Conservation (phyloP, 1,284 basidiomycete species). For the Ustilago crameri region DNA sequence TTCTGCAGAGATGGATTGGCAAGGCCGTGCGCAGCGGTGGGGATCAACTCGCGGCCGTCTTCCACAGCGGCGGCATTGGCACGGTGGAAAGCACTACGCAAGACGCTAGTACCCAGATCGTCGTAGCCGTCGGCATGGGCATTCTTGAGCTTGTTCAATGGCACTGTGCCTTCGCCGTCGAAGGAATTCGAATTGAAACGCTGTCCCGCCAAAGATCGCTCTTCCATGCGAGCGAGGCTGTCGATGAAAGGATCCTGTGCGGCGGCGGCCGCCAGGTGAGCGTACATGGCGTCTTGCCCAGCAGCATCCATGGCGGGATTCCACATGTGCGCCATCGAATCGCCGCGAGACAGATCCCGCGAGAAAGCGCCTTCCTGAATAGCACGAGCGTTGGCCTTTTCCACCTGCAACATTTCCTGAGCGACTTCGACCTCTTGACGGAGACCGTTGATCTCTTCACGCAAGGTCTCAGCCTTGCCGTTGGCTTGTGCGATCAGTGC, state of each 20-base stretch:
- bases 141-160: conserved; percentile 24
- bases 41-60: conserved; percentile 16
- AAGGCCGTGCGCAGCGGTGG: conserved; percentile 18
- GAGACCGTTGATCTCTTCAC: conserved; percentile 18
- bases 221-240: conserved; percentile 37
- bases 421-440: conserved; percentile 25
- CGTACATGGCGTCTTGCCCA: conserved; percentile 30
- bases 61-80: conserved; percentile 28
- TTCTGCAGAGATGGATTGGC: conserved; percentile 37
- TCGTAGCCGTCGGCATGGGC: conserved; percentile 23
- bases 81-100: conserved; percentile 39
- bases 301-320: conserved; percentile 13
- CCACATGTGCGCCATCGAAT: conserved; percentile 14
- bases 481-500: conserved; percentile 19
- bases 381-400: conserved; percentile 21
- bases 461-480: conserved; percentile 15
- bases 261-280: conserved; percentile 24
- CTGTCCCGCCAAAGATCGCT: conserved; percentile 24
- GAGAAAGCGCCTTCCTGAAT: conserved; percentile 15
- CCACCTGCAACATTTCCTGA: conserved; percentile 26
- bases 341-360: conserved; percentile 10
- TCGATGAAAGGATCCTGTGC: conserved; percentile 41
- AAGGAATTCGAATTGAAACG: conserved; percentile 13
- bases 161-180: conserved; percentile 9
- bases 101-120: conserved; percentile 33